phyloP scores from a whole-genome alignment of 1,284 basidiomycete genomes.

The Volvariella surrecta region DNA sequence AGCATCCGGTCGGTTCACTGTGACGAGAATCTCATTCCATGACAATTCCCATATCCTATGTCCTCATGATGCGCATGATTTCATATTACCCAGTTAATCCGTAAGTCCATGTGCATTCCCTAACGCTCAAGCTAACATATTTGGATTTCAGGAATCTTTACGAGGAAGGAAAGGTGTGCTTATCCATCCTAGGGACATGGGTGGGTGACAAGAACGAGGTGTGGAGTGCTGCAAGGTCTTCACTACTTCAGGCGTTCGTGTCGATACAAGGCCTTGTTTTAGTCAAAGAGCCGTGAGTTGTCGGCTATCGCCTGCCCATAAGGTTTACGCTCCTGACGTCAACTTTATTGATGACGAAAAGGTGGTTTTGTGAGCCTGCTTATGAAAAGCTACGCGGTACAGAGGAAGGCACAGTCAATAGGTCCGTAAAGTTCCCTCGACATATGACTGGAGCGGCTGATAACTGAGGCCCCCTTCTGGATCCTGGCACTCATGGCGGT shows the following conservation, averaged over 20 bases:
- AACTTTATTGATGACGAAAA: conserved; percentile 18
- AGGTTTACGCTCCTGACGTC: background rate
- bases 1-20: background rate
- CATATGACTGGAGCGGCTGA: background rate
- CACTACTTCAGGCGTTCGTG: conserved; percentile 85
- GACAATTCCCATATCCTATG: no score
- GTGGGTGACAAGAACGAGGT: conserved; percentile 80
- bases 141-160: conserved; percentile 65
- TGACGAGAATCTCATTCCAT: background rate
- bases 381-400: conserved; percentile 88
- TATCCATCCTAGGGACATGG: conserved; percentile 91
- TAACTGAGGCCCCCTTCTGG: background rate
- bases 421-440: conserved; percentile 25
- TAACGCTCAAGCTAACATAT: conserved; percentile 5
- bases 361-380: conserved; percentile 88
- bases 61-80: background rate
- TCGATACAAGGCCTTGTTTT: conserved; percentile 92
- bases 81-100: conserved; percentile 49
- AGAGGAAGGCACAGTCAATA: conserved; percentile 82
- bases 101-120: conserved; percentile 30
- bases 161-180: conserved; percentile 92
- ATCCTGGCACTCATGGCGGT: background rate
- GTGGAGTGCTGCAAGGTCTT: conserved; percentile 77
- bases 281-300: conserved; percentile 78
- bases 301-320: background rate